phyloP scores from a whole-genome alignment of 1,284 basidiomycete species.

The Trametes sp. region DNA sequence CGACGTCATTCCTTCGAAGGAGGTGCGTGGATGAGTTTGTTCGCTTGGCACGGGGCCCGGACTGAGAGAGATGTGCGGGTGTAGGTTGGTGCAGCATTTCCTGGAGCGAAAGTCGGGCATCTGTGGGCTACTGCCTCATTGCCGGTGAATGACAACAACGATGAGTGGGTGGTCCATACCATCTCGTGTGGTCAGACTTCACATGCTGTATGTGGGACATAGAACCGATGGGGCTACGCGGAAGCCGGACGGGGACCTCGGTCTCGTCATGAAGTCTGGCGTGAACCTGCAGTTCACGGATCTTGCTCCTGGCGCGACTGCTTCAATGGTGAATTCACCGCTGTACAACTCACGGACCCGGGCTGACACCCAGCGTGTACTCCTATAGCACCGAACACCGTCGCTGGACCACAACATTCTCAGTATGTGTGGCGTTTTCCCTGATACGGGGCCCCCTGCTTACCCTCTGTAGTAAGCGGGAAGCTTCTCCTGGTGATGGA shows the following conservation, averaged over 20 bases:
- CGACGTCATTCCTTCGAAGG: conserved; percentile 20
- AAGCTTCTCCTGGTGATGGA: conserved; percentile 62
- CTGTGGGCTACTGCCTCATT: conserved; percentile 61
- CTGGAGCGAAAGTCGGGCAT: conserved; percentile 39
- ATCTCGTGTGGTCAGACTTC: too few species aligned
- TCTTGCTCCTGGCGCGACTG: conserved; percentile 58
- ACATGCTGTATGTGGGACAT: neutral
- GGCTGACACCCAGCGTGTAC: neutral
- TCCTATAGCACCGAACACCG: conserved; percentile 50
- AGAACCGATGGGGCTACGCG: conserved; percentile 62
- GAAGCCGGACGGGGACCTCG: conserved; percentile 47
- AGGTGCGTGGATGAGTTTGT: conserved; percentile 12
- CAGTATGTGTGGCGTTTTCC: conserved; percentile 44
- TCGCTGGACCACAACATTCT: conserved; percentile 71
- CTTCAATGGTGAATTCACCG: conserved; percentile 52
- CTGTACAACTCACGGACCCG: neutral
- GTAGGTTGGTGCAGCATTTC: conserved; percentile 24
- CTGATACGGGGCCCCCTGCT: neutral
- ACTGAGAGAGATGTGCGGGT: too few species aligned
- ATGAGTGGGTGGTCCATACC: conserved; percentile 35
- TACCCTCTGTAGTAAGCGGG: conserved; percentile 53
- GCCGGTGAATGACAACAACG: conserved; percentile 64
- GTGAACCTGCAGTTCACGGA: conserved; percentile 62
- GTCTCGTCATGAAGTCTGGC: conserved; percentile 55
- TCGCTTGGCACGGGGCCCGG: too few species aligned